Evolutionary conservation across 2,329 filamentous ascomycete genomes (phyloP).

Genomic region (Ramularia collo-cygni): DNA sequence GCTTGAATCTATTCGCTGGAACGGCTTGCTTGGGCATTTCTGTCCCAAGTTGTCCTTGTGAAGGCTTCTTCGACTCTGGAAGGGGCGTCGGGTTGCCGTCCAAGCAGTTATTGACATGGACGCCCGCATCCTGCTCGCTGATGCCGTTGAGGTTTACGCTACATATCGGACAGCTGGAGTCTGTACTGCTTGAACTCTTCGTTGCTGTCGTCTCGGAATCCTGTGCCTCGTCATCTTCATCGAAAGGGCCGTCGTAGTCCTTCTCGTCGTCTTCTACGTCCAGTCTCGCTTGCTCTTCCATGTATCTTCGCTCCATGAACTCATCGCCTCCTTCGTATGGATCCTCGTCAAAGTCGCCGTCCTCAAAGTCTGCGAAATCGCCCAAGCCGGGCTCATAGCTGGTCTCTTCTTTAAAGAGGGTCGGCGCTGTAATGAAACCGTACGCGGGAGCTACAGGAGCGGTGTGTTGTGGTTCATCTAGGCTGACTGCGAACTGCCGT

Average conservation of each 20-base stretch:
- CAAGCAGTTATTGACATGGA: slow-evolving; percentile 88
- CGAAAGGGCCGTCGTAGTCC: slow-evolving; percentile 22
- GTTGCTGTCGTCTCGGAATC: slow-evolving; percentile 1
- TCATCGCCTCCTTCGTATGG: slow-evolving; percentile 50
- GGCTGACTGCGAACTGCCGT: slow-evolving; percentile 1
- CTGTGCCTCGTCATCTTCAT: slow-evolving; percentile 10
- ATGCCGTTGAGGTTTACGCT: slow-evolving; percentile 53
- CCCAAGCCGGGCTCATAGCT: slow-evolving; percentile 41
- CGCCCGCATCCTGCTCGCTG: slow-evolving; percentile 57
- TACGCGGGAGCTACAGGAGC: slow-evolving; percentile 1
- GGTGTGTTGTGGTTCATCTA: slow-evolving; percentile 1
- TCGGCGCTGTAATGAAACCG: background rate
- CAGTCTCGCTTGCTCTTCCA: slow-evolving; percentile 60
- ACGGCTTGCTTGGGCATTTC: slow-evolving; percentile 16
- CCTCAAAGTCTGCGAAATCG: slow-evolving; percentile 46
- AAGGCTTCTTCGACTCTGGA: slow-evolving; percentile 26
- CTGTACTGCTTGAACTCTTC: slow-evolving; percentile 5
- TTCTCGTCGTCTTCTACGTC: slow-evolving; percentile 46
- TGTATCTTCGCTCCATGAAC: slow-evolving; percentile 52
- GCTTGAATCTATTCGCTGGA: slow-evolving; percentile 54
- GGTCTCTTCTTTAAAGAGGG: slow-evolving; percentile 43
- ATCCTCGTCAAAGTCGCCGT: slow-evolving; percentile 55
- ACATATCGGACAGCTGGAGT: slow-evolving; percentile 68
- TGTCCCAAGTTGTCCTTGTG: background rate
- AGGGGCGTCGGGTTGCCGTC: slow-evolving; percentile 69